Evolutionary conservation across 176 grass and related monocot genomes (phyloP).

Genomic region (Aegilops speltoides): DNA sequence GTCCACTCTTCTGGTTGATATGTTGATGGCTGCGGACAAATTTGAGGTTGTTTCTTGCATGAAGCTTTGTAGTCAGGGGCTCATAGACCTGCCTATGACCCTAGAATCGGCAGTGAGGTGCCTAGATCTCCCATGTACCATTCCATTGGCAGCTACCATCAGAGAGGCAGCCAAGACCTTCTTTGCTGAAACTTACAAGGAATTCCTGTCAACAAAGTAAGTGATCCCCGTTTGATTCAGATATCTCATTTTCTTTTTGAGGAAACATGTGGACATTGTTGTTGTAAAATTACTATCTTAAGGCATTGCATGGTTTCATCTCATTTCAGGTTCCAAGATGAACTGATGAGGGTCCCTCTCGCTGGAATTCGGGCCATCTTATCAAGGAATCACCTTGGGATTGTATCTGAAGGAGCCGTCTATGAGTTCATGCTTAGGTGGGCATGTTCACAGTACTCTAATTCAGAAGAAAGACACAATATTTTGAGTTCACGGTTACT

Average conservation of each 20-base stretch:
- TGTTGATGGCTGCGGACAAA: not conserved
- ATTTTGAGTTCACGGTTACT: not conserved
- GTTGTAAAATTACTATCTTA: not conserved
- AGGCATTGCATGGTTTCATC: slow-evolving; percentile 6
- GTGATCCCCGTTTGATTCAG: not conserved
- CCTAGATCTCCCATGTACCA: slow-evolving; percentile 71
- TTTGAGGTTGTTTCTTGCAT: slow-evolving; percentile 7
- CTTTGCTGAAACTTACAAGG: slow-evolving; percentile 52
- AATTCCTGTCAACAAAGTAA: slow-evolving; percentile 47
- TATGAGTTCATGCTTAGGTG: slow-evolving; percentile 78
- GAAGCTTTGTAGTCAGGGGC: not conserved
- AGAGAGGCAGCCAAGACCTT: slow-evolving; percentile 47
- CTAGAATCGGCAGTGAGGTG: slow-evolving; percentile 69
- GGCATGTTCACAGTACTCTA: slow-evolving; percentile 46
- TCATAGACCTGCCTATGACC: not conserved
- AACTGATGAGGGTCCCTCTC: not conserved
- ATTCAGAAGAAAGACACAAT: not conserved
- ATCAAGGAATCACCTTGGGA: slow-evolving; percentile 63
- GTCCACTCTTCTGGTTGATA: not conserved
- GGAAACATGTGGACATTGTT: not conserved
- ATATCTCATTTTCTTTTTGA: not conserved
- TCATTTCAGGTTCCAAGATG: not conserved
- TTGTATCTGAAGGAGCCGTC: slow-evolving; percentile 62
- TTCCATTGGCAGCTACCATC: slow-evolving; percentile 45
- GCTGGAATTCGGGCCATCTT: slow-evolving; percentile 32